Base-by-base conservation (phyloP, 176 grass and related monocot genomes). In the Puya raimondii region DNA sequence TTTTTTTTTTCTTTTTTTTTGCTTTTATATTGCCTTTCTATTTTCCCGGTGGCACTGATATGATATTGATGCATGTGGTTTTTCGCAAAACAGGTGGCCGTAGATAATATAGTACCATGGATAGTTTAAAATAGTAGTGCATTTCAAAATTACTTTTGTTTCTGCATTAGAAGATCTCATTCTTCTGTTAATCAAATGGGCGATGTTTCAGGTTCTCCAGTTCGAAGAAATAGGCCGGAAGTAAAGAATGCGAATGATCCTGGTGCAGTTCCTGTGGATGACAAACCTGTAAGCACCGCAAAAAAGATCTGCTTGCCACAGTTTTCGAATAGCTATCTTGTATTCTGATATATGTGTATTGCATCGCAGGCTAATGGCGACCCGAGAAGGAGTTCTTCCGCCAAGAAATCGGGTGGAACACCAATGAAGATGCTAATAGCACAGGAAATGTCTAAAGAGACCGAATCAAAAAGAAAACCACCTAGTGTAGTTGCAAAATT, bases 401-500 rank as follows among this genome's bases (percentile, higher is more conserved):
- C 64, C 82, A 80, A 90, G 68, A 92, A 64, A 68, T 74, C 83
- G 78, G 68, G 85, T 54, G 64, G 50, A 68, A 90, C 82, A 71
- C 79, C 66, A 69, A 76, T 88, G 71, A 90, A 90, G 76, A 83
- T 76, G 33, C 67, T 83, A 72, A 64, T 87, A 80, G 92, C 79
- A 72, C 87, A 83, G 10, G 84, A 87, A 29, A 87, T 83, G 68
- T 73, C 81, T 52, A 89, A 76, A 76, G 77, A 88, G 71, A 66
- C 81, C 49, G 83, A 89, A 57, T 75, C 50, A 47, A 89, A 84
- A 65, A 81, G 75, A 78, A 99, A 99, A 51, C 61, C 90, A 65
- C 57, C 74, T 25, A 88, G 84, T 81, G 72, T 99, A 12, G 72
- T 99, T 75, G 94, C 89, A 22, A 89, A 81, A 87, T 79, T 99